A percentile compares a stretch with the other conserved stretches of the same genome.
Evolutionary conservation across 2,329 filamentous ascomycete genomes (phyloP).

Genomic region (Pseudogymnoascus sp.): DNA sequence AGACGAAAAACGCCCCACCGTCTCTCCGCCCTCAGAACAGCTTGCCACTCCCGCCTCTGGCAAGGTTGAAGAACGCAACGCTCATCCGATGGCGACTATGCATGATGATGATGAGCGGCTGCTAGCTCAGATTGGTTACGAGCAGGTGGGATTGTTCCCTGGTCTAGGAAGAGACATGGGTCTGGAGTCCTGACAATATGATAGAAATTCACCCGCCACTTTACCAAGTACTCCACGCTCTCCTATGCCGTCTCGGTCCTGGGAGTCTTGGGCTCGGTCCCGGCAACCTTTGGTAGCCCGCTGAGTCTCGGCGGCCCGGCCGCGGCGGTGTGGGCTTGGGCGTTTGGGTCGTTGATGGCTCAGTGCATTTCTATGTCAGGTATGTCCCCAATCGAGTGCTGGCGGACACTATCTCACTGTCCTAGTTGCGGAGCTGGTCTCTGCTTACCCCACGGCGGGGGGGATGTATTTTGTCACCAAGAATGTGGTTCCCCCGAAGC

Average conservation of each 20-base stretch:
- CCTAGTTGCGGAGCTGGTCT: slow-evolving; percentile 54
- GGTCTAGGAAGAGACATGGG: background rate
- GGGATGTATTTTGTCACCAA: slow-evolving; percentile 64
- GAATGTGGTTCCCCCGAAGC: slow-evolving; percentile 50
- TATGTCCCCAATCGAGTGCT: slow-evolving; percentile 19
- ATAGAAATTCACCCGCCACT: slow-evolving; percentile 53
- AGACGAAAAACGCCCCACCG: background rate
- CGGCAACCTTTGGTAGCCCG: slow-evolving; percentile 52
- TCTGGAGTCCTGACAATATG: background rate
- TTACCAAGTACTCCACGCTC: slow-evolving; percentile 58
- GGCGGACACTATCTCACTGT: background rate
- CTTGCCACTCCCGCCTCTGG: background rate
- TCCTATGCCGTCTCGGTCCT: slow-evolving; percentile 59
- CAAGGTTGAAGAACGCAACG: background rate
- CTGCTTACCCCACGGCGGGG: slow-evolving; percentile 57
- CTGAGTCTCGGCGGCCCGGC: slow-evolving; percentile 51
- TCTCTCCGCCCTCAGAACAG: background rate
- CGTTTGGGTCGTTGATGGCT: slow-evolving; percentile 54
- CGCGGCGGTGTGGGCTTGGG: slow-evolving; percentile 58
- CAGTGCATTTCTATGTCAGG: slow-evolving; percentile 54
- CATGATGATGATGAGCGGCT: slow-evolving; percentile 51
- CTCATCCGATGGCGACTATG: slow-evolving; percentile 38
- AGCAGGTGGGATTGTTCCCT: slow-evolving; percentile 38
- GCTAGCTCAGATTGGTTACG: slow-evolving; percentile 53
- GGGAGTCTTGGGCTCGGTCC: slow-evolving; percentile 56